Conservation (phyloP, 2,329 filamentous ascomycete genomes). For the Didymella keratinophila region DNA sequence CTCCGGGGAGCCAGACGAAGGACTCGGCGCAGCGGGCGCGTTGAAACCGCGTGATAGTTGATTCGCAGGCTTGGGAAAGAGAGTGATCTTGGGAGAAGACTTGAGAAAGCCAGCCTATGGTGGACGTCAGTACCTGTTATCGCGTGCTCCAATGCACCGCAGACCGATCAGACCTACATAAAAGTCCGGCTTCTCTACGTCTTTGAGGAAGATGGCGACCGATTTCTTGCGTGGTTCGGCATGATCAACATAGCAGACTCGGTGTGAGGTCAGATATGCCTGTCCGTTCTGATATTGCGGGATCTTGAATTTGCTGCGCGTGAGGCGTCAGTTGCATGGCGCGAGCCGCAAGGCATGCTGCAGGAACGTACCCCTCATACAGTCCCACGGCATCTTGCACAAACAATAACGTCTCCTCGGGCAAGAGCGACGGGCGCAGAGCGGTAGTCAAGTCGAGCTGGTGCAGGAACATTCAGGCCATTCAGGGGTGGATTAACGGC, state of each 20-base stretch:
- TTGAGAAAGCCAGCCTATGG: slow-evolving; percentile 85
- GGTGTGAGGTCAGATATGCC: slow-evolving; percentile 94
- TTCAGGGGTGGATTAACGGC: slow-evolving; percentile 27
- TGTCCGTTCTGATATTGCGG: slow-evolving; percentile 94
- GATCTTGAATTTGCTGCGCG: slow-evolving; percentile 86
- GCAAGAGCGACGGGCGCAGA: slow-evolving; percentile 87
- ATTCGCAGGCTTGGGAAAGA: slow-evolving; percentile 82
- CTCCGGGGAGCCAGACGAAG: slow-evolving; percentile 42
- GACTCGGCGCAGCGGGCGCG: slow-evolving; percentile 48
- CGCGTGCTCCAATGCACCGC: slow-evolving; percentile 1
- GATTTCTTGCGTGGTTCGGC: slow-evolving; percentile 85
- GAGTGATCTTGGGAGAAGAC: slow-evolving; percentile 90
- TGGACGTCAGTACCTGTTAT: slow-evolving; percentile 29
- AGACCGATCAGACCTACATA: slow-evolving; percentile 36
- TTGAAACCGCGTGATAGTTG: slow-evolving; percentile 64
- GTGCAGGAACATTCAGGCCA: slow-evolving; percentile 92
- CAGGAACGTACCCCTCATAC: slow-evolving; percentile 85
- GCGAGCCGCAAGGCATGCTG: slow-evolving; percentile 15
- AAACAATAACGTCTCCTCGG: slow-evolving; percentile 93
- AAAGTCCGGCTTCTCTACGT: slow-evolving; percentile 89
- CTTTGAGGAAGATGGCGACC: slow-evolving; percentile 84
- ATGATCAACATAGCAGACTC: slow-evolving; percentile 93
- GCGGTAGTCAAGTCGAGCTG: slow-evolving; percentile 95
- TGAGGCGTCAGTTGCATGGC: slow-evolving; percentile 23
- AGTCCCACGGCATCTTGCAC: slow-evolving; percentile 97